phyloP scores from a whole-genome alignment of 1,284 basidiomycete genomes.

The Vanrija sp. region DNA sequence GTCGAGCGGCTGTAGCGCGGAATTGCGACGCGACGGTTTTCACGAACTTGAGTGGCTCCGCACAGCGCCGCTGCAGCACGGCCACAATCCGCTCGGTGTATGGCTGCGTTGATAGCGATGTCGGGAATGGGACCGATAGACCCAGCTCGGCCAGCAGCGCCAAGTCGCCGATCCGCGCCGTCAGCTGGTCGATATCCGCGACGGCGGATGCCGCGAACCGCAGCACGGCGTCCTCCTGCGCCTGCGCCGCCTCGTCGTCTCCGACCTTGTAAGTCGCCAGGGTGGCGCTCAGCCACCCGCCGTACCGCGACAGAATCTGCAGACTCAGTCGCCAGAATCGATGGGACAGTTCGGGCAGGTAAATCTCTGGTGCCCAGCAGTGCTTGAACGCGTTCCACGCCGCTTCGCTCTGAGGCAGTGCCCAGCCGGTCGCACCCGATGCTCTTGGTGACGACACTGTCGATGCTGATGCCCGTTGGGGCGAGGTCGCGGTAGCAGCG shows the following conservation, averaged over 20 bases:
- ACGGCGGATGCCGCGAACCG: constrained; percentile 32
- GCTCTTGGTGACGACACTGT: too few species aligned
- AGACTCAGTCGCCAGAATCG: constrained; percentile 84
- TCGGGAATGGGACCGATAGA: constrained; percentile 5
- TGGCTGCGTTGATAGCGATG: constrained; percentile 14
- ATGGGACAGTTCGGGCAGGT: constrained; percentile 70
- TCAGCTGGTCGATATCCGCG: constrained; percentile 32
- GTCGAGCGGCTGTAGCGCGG: constrained; percentile 52
- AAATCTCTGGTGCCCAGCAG: constrained; percentile 82
- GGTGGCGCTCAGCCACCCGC: constrained; percentile 61
- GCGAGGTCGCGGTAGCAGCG: constrained; percentile 12
- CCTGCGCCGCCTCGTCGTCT: constrained; percentile 50
- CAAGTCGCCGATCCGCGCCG: constrained; percentile 7
- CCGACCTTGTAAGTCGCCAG: constrained; percentile 47
- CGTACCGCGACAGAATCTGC: constrained; percentile 77
- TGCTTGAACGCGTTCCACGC: constrained; percentile 67
- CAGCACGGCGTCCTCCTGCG: constrained; percentile 53
- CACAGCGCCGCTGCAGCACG: constrained; percentile 71
- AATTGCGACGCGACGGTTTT: constrained; percentile 80
- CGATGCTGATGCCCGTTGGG: not conserved
- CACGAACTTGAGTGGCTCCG: constrained; percentile 79
- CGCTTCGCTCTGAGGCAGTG: constrained; percentile 60
- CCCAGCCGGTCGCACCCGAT: constrained; percentile 25
- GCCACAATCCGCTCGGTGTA: constrained; percentile 62
- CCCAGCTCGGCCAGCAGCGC: constrained; percentile 5